Evolutionary conservation across 768 basidiomycete species (phyloP).

Genomic region (Boletus tomentosulus): DNA sequence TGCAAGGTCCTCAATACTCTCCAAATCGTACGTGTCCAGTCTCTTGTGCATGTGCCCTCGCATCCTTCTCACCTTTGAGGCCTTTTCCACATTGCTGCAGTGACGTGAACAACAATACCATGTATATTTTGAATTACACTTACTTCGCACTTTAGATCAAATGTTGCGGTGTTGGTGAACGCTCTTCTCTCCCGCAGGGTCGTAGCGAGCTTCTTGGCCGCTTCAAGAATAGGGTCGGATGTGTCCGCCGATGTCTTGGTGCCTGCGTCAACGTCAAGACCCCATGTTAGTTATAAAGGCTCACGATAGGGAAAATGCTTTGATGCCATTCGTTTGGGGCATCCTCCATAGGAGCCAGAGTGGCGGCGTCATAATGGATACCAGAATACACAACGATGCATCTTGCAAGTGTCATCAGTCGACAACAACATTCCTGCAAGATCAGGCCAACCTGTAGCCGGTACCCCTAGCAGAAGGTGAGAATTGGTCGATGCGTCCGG

Average conservation of each 20-base stretch:
- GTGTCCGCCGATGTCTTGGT: slow-evolving; percentile 31
- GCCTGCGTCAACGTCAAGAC: slow-evolving; percentile 23
- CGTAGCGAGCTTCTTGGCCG: slow-evolving; percentile 67
- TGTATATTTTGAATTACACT: slow-evolving; percentile 14
- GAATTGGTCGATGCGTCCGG: slow-evolving; percentile 84
- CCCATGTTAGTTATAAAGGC: slow-evolving; percentile 12
- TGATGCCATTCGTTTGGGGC: slow-evolving; percentile 89
- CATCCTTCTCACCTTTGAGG: slow-evolving; percentile 92
- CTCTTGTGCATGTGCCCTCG: slow-evolving; percentile 78
- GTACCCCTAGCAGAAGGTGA: slow-evolving; percentile 36
- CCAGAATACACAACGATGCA: slow-evolving; percentile 90
- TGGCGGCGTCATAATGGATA: slow-evolving; percentile 93
- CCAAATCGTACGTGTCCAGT: slow-evolving; percentile 86
- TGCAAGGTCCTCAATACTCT: slow-evolving; percentile 53
- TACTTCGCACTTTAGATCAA: slow-evolving; percentile 86
- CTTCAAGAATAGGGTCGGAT: slow-evolving; percentile 53
- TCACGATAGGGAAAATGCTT: slow-evolving; percentile 67
- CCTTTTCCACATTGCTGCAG: slow-evolving; percentile 73
- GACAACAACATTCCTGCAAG: not conserved
- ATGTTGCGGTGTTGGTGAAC: slow-evolving; percentile 88
- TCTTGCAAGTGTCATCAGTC: slow-evolving; percentile 29
- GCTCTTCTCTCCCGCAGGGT: slow-evolving; percentile 73
- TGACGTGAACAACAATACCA: slow-evolving; percentile 4
- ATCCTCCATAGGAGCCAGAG: slow-evolving; percentile 70
- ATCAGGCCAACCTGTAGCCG: slow-evolving; percentile 26